Conservation (phyloP, 129 eudicot genomes). For the Pulicaria dysenterica region DNA sequence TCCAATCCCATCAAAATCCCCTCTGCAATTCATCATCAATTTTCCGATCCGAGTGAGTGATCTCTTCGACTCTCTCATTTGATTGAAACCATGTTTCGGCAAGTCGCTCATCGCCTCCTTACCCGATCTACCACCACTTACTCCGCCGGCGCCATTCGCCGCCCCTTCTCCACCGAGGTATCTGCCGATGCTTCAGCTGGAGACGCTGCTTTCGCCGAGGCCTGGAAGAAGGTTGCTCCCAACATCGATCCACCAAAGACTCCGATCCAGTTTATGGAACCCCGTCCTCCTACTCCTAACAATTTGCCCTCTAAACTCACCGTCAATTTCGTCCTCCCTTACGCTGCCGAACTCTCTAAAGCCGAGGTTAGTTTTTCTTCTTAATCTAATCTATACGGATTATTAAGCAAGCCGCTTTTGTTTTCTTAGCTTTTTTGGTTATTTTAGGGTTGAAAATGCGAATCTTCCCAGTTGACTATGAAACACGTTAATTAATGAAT, state of each 20-base stretch:
- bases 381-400: not conserved
- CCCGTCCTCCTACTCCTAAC: constrained; percentile 69
- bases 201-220: constrained; percentile 49
- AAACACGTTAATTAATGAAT: too few relatives aligned
- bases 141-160: constrained; percentile 38
- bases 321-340: constrained; percentile 73
- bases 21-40: not conserved
- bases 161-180: constrained; percentile 58
- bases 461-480: too few relatives aligned
- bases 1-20: constrained; percentile 5
- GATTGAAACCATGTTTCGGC: constrained; percentile 68
- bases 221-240: constrained; percentile 75
- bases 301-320: constrained; percentile 73
- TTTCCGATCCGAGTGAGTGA: constrained; percentile 16
- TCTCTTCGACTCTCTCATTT: constrained; percentile 45
- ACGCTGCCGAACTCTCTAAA: constrained; percentile 53
- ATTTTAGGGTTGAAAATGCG: constrained; percentile 13
- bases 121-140: constrained; percentile 40
- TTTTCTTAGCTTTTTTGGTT: not conserved
- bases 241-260: constrained; percentile 79
- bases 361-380: constrained; percentile 45
- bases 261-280: constrained; percentile 58
- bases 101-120: constrained; percentile 51
- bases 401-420: too few relatives aligned
- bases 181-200: constrained; percentile 37